Evolutionary conservation across 2,329 filamentous ascomycete genomes (phyloP), one percentile per base, ranked within the genome.

Genomic region (Cytospora paraplurivora): DNA sequence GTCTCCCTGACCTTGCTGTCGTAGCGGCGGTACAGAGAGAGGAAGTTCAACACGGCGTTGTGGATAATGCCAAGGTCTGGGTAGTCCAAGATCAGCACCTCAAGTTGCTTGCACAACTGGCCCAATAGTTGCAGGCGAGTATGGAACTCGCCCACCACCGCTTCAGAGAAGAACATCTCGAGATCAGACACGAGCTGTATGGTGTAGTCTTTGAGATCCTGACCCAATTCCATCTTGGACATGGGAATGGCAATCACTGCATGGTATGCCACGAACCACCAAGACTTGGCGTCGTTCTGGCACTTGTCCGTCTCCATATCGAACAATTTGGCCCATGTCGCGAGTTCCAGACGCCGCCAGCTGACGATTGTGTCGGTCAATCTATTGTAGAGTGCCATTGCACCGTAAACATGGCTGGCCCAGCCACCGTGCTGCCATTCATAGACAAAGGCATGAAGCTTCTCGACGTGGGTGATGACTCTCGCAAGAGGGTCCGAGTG

Each of bases 241-340:
- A 91, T 80, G 0, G 93, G 90, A 11, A 88, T 89, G 3, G 88
- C 89, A 69, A 99, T 84, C 50, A 96, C 86, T 5, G 89, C 92
- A 75, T 98, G 92, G 71, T 97, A 99, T 1, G 94, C 93, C 65
- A 98, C 84, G 70, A 97, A 99, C 89, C 93, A 99, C 95, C 95
- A 99, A 17, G 90, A 89, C 70, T 88, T 88, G 2, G 94, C 93
- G 71, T 92, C 89, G 56, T 91, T 85, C 27, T 88, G 81, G 69
- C 88, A 93, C 70, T 90, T 92, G 59, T 85, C 82, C 44, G 87
- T 83, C 75, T 99, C 95, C 74, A 91, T 87, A 69, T 97, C 92
- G 65, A 99, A 89, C 3, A 99, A 77, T 50, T 89, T 90, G 41
- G 91, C 88, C 95, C 95, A 99, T 0, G 94, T 97, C 0, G 91